Conservation (phyloP, 306 rosid species). For the Glycine soja region DNA sequence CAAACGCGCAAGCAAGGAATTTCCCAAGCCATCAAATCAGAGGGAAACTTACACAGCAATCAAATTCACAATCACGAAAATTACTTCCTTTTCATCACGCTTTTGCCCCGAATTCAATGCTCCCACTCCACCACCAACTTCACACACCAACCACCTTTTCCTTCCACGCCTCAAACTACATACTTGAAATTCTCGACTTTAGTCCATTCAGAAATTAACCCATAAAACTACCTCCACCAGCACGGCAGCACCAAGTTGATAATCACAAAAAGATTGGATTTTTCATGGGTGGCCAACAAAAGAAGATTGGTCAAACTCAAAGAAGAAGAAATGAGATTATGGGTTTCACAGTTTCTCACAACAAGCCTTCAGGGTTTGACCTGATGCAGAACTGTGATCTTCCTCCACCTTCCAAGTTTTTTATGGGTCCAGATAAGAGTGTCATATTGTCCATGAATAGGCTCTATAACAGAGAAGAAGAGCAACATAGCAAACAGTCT, state of each 20-base stretch:
- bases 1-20: constrained; percentile 62
- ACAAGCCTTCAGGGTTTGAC: constrained; percentile 55
- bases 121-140: constrained; percentile 43
- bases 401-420: constrained; percentile 87
- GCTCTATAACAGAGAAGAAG: constrained; percentile 43
- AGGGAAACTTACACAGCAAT: constrained; percentile 47
- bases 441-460: constrained; percentile 59
- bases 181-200: neutral
- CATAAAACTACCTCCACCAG: neutral
- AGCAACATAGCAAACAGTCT: constrained; percentile 27
- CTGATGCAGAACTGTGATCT: constrained; percentile 94
- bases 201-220: constrained; percentile 16
- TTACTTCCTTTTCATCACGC: constrained; percentile 35
- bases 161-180: constrained; percentile 52
- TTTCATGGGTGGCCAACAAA: constrained; percentile 52
- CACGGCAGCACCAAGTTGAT: neutral
- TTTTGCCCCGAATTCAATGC: constrained; percentile 37
- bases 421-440: constrained; percentile 57
- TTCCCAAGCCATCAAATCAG: constrained; percentile 35
- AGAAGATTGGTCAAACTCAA: constrained; percentile 40
- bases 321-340: constrained; percentile 42
- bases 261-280: constrained; percentile 29
- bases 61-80: constrained; percentile 39
- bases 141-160: constrained; percentile 44
- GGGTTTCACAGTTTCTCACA: constrained; percentile 60